A percentile compares a stretch with the other conserved stretches of the same genome.
phyloP scores from a whole-genome alignment of 1,284 basidiomycete species.

The Thelephora terrestris region DNA sequence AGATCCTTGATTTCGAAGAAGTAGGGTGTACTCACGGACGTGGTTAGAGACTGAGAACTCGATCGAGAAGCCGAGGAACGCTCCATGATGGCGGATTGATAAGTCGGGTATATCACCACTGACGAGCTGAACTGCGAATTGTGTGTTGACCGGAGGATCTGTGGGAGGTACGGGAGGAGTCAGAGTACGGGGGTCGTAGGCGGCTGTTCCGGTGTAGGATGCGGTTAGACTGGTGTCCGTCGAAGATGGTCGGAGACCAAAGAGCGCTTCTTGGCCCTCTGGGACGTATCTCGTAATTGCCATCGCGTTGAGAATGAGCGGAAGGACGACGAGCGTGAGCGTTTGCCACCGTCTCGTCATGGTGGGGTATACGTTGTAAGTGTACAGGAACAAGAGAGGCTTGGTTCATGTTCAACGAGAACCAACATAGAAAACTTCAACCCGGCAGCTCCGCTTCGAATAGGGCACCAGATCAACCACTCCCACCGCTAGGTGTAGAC shows the following conservation, averaged over 20 bases:
- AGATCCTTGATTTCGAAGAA: not conserved
- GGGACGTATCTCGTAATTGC: not conserved
- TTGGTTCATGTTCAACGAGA: too few species aligned
- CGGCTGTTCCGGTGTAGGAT: conserved; percentile 30
- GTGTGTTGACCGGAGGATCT: conserved; percentile 25
- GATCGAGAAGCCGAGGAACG: conserved; percentile 39
- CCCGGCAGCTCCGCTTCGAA: too few species aligned
- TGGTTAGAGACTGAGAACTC: conserved; percentile 36
- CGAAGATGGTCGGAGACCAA: not conserved
- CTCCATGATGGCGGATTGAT: conserved; percentile 20
- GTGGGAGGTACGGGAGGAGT: conserved; percentile 31
- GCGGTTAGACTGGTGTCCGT: conserved; percentile 11
- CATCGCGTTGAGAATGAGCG: not conserved
- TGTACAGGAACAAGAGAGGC: too few species aligned
- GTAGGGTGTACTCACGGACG: conserved; percentile 20
- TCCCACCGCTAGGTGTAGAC: too few species aligned
- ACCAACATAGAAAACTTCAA: too few species aligned
- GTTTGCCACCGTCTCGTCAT: not conserved
- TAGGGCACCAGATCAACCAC: too few species aligned
- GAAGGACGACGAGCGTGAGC: not conserved
- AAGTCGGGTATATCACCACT: conserved; percentile 26
- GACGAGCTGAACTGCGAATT: conserved; percentile 33
- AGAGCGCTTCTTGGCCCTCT: not conserved
- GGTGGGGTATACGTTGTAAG: not conserved
- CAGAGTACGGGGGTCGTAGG: conserved; percentile 34